phyloP scores from a whole-genome alignment of 2,329 filamentous ascomycete genomes.

The Botrytis byssoidea region DNA sequence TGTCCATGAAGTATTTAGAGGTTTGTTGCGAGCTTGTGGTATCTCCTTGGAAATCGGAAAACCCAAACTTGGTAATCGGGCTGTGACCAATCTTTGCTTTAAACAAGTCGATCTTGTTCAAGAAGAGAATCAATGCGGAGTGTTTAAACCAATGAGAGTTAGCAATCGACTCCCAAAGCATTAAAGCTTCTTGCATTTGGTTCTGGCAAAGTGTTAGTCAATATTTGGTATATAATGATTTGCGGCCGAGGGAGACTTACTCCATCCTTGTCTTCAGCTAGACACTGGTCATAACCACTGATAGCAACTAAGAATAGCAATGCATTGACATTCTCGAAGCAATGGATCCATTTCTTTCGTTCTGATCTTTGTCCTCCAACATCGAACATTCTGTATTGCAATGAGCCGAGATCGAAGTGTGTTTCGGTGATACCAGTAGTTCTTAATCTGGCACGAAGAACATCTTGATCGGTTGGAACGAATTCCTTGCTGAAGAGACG shows the following conservation, averaged over 20 bases:
- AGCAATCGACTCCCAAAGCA: slow-evolving; percentile 82
- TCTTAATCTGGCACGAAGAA: slow-evolving; percentile 82
- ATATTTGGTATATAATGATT: background rate
- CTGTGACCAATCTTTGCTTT: slow-evolving; percentile 70
- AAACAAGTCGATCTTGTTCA: slow-evolving; percentile 88
- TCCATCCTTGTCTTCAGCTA: slow-evolving; percentile 94
- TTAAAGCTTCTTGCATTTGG: slow-evolving; percentile 87
- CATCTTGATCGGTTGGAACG: slow-evolving; percentile 89
- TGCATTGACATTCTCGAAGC: slow-evolving; percentile 78
- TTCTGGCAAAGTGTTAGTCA: slow-evolving; percentile 53
- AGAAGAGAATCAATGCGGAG: slow-evolving; percentile 77
- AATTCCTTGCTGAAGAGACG: slow-evolving; percentile 75
- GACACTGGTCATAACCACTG: slow-evolving; percentile 92
- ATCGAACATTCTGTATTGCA: slow-evolving; percentile 92
- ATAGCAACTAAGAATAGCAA: slow-evolving; percentile 92
- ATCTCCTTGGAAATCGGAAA: slow-evolving; percentile 75
- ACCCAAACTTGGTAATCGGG: slow-evolving; percentile 70
- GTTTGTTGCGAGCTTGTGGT: slow-evolving; percentile 70
- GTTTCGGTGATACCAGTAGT: slow-evolving; percentile 97
- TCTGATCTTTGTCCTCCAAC: slow-evolving; percentile 73
- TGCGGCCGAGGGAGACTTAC: slow-evolving; percentile 53
- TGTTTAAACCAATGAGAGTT: slow-evolving; percentile 85
- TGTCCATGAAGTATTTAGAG: slow-evolving; percentile 78
- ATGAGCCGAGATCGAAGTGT: slow-evolving; percentile 83
- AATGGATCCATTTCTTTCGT: slow-evolving; percentile 78